Base-by-base conservation (phyloP, 2,329 filamentous ascomycete species). In the Emergomyces orientalis region DNA sequence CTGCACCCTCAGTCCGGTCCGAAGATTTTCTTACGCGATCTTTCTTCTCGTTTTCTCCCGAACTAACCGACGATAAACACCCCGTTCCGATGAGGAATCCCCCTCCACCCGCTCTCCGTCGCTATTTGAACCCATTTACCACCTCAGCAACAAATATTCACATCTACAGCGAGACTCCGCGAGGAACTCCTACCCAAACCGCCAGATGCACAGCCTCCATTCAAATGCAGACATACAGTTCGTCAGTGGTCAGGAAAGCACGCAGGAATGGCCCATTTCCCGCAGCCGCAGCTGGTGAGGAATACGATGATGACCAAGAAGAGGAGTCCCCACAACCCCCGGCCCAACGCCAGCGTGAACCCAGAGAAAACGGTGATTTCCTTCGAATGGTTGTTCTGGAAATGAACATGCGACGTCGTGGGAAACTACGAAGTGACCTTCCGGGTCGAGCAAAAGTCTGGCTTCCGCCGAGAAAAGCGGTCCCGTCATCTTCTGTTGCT, bases 391-490 rank as follows among this genome's bases (percentile, higher is more conserved):
- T 86, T 19, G 85, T 87, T 13, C 76, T 87, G 57, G 85, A 87
- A 73, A 86, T 87, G 84, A 86, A 87, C 71, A 87, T 87, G 85
- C 80, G 84, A 45, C 80, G 84, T 52, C 78, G 78, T 64, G 85
- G 85, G 62, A 87, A 87, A 73, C 75, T 87, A 54, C 83, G 84
- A 65, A 75, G 82, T 52, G 81, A 82, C 61, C 72, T 75, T 11
- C 77, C 80, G 19, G 82, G 84, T 25, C 78, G 80, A 65, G 85
- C 85, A 32, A 80, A 79, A 62, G 79, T 86, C 64, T 86, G 83
- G 82, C 72, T 87, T 54, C 84, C 85, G 45, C 84, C 85, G 54
- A 78, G 85, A 19, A 60, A 41, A 27, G 58, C 62, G 47, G 64
- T 64, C n/a, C n/a, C 45, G 27, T 45, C 64, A 59, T 32, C 54